Conservation (phyloP, 2,329 filamentous ascomycete genomes). For the Zymoseptoria brevis region DNA sequence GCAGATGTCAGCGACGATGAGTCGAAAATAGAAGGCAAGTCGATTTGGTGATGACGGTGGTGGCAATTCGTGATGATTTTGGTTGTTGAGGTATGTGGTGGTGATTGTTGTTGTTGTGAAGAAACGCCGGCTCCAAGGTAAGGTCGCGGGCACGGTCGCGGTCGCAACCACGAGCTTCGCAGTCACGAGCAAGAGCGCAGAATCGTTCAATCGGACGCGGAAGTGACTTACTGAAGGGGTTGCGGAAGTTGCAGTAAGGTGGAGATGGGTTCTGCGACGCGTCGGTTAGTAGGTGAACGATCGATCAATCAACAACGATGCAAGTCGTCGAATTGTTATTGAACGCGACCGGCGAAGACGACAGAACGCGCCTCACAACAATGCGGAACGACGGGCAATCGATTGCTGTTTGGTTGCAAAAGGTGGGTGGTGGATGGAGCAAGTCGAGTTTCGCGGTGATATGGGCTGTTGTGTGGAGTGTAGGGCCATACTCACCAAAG, state of each 20-base stretch:
- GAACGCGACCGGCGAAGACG: not conserved
- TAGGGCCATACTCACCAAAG: not conserved
- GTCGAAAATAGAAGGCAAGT: not conserved
- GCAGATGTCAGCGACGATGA: slow-evolving; percentile 5
- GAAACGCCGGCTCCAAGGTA: slow-evolving; percentile 8
- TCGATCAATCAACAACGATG: not conserved
- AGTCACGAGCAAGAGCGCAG: slow-evolving; percentile 9
- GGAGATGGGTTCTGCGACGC: not conserved
- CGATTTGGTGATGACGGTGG: slow-evolving; percentile 3
- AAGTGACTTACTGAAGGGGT: slow-evolving; percentile 11
- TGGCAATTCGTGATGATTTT: slow-evolving; percentile 7
- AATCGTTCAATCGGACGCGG: slow-evolving; percentile 2
- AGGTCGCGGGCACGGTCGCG: slow-evolving; percentile 9
- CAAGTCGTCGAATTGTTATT: not conserved
- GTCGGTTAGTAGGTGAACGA: not conserved
- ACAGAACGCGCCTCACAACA: not conserved
- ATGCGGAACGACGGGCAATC: not conserved
- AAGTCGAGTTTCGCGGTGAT: not conserved
- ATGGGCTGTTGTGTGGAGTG: not conserved
- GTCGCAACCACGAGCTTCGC: slow-evolving; percentile 16
- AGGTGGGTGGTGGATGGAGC: not conserved
- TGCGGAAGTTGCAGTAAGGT: not conserved
- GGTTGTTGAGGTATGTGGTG: not conserved
- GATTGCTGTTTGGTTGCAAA: not conserved
- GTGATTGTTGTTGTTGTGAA: slow-evolving; percentile 6